These are phyloP conservation scores for Yamadazyma buinensis DNA, from an alignment of 1,139 yeast genomes.

Conservation along the genomic window DNA sequence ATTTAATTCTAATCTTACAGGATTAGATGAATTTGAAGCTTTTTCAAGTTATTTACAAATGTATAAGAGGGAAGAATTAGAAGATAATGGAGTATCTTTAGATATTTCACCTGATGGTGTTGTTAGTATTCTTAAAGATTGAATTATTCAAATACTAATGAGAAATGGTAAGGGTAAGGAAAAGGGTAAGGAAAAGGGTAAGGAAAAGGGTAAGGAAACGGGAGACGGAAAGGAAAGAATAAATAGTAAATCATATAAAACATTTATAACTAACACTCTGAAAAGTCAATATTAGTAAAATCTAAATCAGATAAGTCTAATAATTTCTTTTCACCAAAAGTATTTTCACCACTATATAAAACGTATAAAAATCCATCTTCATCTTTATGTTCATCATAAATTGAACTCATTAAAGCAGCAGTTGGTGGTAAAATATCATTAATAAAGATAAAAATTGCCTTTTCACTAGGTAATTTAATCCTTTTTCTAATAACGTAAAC, in stretches of 20 bases:
- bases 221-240: no score
- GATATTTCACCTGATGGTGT: slow-evolving; percentile 10
- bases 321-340: slow-evolving; percentile 54
- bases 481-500: slow-evolving; percentile 96
- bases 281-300: slow-evolving; percentile 9
- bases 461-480: slow-evolving; percentile 92
- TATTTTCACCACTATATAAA: slow-evolving; percentile 83
- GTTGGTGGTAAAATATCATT: slow-evolving; percentile 97
- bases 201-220: not conserved
- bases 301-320: slow-evolving; percentile 14
- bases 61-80: slow-evolving; percentile 8
- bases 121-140: no score
- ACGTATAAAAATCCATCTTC: slow-evolving; percentile 96
- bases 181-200: not conserved
- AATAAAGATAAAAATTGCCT: slow-evolving; percentile 95
- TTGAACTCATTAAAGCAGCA: slow-evolving; percentile 91
- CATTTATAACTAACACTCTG: not conserved
- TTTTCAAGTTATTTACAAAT: slow-evolving; percentile 6
- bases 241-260: no score
- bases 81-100: slow-evolving; percentile 7
- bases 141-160: no score
- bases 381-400: slow-evolving; percentile 95
- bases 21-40: slow-evolving; percentile 7
- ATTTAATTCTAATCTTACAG: not conserved
- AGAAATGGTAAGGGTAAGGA: not conserved